Evolutionary conservation across 2,329 filamentous ascomycete genomes (phyloP).

Genomic region (Apiospora arundinis): DNA sequence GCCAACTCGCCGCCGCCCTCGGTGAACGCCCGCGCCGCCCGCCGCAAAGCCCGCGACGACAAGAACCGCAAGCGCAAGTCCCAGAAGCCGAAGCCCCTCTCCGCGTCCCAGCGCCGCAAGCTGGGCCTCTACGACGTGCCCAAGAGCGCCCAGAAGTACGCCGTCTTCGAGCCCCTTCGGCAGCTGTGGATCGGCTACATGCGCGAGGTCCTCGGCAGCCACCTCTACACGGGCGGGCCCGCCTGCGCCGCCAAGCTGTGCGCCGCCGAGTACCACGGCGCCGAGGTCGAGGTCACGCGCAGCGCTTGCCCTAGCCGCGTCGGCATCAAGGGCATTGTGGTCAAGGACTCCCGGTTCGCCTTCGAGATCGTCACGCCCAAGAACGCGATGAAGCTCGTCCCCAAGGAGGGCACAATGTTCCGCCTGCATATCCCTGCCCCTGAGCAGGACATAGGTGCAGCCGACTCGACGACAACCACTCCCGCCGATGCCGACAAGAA

Average conservation of each 20-base stretch:
- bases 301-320: slow-evolving; percentile 83
- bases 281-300: slow-evolving; percentile 79
- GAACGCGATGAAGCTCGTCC: slow-evolving; percentile 77
- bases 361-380: slow-evolving; percentile 82
- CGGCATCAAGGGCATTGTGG: slow-evolving; percentile 83
- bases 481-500: not conserved
- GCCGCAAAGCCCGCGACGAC: slow-evolving; percentile 55
- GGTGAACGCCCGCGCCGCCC: slow-evolving; percentile 60
- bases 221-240: slow-evolving; percentile 61
- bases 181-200: slow-evolving; percentile 85
- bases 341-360: slow-evolving; percentile 85
- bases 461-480: not conserved
- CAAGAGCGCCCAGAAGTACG: slow-evolving; percentile 71
- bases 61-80: slow-evolving; percentile 54
- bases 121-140: slow-evolving; percentile 79
- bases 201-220: slow-evolving; percentile 75
- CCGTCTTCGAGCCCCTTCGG: slow-evolving; percentile 79
- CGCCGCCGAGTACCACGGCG: slow-evolving; percentile 91
- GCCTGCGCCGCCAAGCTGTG: slow-evolving; percentile 75
- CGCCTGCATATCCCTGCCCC: slow-evolving; percentile 68
- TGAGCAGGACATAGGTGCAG: slow-evolving; percentile 26
- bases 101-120: slow-evolving; percentile 76
- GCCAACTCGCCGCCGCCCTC: slow-evolving; percentile 72
- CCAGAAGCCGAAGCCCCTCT: slow-evolving; percentile 71
- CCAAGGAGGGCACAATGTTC: slow-evolving; percentile 91